A percentile compares a stretch with the other conserved stretches of the same genome.
Evolutionary conservation across 805 yeast genomes (phyloP).

Genomic region (Hanseniaspora clermontiae): DNA sequence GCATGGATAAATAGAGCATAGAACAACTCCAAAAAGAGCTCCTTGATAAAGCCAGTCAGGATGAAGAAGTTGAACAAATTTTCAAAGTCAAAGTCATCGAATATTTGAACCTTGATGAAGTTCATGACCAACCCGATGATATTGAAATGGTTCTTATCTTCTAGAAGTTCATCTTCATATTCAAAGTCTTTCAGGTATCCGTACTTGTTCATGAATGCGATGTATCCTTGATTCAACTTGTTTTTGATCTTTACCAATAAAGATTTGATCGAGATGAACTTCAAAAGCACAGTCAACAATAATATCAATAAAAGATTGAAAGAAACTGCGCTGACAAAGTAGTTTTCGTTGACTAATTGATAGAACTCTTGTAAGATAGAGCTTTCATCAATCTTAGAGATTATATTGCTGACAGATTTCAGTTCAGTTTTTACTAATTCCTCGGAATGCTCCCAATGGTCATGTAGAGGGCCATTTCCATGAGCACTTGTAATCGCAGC

Average conservation of each 20-base stretch:
- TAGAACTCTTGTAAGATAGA: not conserved
- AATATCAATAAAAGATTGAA: not conserved
- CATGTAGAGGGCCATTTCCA: not conserved
- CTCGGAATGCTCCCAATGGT: not conserved
- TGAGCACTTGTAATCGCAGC: not conserved
- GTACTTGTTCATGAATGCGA: slow-evolving; percentile 7
- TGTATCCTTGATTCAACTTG: not conserved
- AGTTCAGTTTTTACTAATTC: not conserved
- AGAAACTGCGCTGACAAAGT: not conserved
- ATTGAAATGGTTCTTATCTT: not conserved
- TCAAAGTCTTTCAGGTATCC: slow-evolving; percentile 11
- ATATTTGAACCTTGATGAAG: not conserved
- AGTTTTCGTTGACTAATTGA: not conserved
- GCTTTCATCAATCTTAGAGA: not conserved
- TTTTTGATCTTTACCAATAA: not conserved
- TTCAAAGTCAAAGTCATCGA: slow-evolving; percentile 12
- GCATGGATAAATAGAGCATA: slow-evolving; percentile 8
- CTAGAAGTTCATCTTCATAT: slow-evolving; percentile 2
- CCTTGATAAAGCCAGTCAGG: slow-evolving; percentile 10
- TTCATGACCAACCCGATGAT: slow-evolving; percentile 2
- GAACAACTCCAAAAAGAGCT: slow-evolving; percentile 7
- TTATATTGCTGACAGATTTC: not conserved
- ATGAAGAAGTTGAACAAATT: slow-evolving; percentile 11
- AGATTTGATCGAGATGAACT: not conserved
- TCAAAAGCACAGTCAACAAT: not conserved